Evolutionary conservation across 2,329 filamentous ascomycete genomes (phyloP), one percentile per base, ranked within the genome.

Genomic region (Alternaria angustiovoidea): DNA sequence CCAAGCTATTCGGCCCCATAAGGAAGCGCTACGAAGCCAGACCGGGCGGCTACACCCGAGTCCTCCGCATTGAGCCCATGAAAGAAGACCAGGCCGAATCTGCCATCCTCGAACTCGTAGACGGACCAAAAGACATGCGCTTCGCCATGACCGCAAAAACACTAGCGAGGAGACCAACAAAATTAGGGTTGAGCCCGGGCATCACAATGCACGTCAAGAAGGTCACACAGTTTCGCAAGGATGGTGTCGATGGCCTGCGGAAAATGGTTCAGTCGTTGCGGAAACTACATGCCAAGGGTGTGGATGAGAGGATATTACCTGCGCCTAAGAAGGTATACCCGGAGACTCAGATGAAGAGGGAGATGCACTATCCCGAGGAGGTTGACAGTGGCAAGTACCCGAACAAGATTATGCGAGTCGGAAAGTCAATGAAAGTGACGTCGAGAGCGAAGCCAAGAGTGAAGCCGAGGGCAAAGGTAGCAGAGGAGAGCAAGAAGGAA

Each of bases 81-180:
- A 93, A 94, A 79, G 86, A 87, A 73, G 94, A 98, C 79, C 93
- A 97, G 81, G 94, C 92, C 8, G 87, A 89, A 65, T 94, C 91
- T 34, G 94, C 95, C 22, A 94, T 99, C 65, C 89, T 99, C 48
- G 93, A 98, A 81, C 87, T 99, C 32, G 94, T 99, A 63, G 95
- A 99, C 80, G 94, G 94, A 36, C 93, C 93, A 34, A 91, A 90
- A 77, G 95, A 99, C 80, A 92, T 97, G 83, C 91, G 94, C 34
- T 97, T 97, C 81, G 92, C 93, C 72, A 89, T 98, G 87, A 97
- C 94, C 3, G 95, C 95, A 26, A 91, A 91, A 70, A 89, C 92
- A 0, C 85, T 98, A 7, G 92, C 92, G 43, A 85, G 88, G 28
- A 75, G 84, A 59, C 81, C 84, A 2, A 75, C 81, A 61, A 80